Evolutionary conservation across 371 early-diverging fungal genomes (phyloP).

Genomic region (Capniomyces stellatus): DNA sequence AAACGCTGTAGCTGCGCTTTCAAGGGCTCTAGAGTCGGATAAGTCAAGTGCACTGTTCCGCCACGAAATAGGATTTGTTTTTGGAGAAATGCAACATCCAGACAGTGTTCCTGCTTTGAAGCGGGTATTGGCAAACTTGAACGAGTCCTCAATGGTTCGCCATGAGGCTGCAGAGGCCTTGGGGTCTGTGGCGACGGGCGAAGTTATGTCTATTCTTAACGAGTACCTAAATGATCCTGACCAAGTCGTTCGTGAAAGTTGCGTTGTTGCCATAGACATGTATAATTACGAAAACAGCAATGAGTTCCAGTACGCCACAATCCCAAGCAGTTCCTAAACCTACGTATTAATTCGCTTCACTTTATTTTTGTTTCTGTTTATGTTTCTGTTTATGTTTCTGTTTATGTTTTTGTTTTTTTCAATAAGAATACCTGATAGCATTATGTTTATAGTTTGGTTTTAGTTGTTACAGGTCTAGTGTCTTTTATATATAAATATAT

Average conservation of each 20-base stretch:
- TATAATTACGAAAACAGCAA: slow-evolving; percentile 71
- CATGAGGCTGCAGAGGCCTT: slow-evolving; percentile 99
- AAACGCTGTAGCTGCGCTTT: slow-evolving; percentile 75
- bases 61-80: slow-evolving; percentile 96
- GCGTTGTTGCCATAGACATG: slow-evolving; percentile 95
- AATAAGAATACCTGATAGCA: too few species aligned
- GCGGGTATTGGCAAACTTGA: slow-evolving; percentile 44
- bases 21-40: slow-evolving; percentile 54
- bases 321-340: too few species aligned
- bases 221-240: slow-evolving; percentile 57
- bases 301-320: slow-evolving; percentile 29
- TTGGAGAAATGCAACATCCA: slow-evolving; percentile 95
- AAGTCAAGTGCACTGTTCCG: slow-evolving; percentile 83
- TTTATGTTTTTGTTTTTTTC: too few species aligned
- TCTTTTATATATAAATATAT: too few species aligned
- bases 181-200: slow-evolving; percentile 94
- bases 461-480: too few species aligned
- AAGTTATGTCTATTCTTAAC: slow-evolving; percentile 56
- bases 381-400: too few species aligned
- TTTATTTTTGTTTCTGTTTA: too few species aligned
- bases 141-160: slow-evolving; percentile 92
- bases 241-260: slow-evolving; percentile 89
- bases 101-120: slow-evolving; percentile 75
- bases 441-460: too few species aligned
- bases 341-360: too few species aligned